Evolutionary conservation across 2,329 filamentous ascomycete species (phyloP).

Genomic region (Exophiala sp.): DNA sequence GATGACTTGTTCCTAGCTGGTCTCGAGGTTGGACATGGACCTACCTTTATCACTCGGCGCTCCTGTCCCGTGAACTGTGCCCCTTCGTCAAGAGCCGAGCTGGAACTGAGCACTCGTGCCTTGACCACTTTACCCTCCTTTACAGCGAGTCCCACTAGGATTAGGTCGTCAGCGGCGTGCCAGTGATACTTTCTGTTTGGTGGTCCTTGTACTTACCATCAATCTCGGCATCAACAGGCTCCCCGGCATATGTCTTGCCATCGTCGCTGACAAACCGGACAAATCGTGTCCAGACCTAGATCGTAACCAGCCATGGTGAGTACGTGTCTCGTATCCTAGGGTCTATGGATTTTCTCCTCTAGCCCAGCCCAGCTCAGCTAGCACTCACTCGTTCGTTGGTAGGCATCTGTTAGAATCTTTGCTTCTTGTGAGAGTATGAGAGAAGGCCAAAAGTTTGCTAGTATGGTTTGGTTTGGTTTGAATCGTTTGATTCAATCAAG

Average conservation of each 20-base stretch:
- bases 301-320: background rate
- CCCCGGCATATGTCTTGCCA: slow-evolving; percentile 1
- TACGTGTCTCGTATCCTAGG: background rate
- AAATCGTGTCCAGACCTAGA: slow-evolving; percentile 4
- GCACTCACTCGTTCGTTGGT: slow-evolving; percentile 3
- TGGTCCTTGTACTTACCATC: background rate
- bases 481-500: too few species aligned
- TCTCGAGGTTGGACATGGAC: background rate
- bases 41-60: background rate
- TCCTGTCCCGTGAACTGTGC: slow-evolving; percentile 3
- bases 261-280: slow-evolving; percentile 2
- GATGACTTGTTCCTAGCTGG: background rate
- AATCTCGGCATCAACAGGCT: slow-evolving; percentile 3
- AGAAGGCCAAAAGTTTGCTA: background rate
- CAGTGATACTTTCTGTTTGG: background rate
- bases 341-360: background rate
- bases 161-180: background rate
- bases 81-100: slow-evolving; percentile 1
- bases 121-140: background rate
- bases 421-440: background rate
- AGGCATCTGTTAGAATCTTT: background rate
- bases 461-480: too few species aligned
- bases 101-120: slow-evolving; percentile 4
- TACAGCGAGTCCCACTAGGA: slow-evolving; percentile 1
- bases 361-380: too few species aligned